Base-by-base conservation (phyloP, 2,329 filamentous ascomycete species). In the Aureobasidium sp. region DNA sequence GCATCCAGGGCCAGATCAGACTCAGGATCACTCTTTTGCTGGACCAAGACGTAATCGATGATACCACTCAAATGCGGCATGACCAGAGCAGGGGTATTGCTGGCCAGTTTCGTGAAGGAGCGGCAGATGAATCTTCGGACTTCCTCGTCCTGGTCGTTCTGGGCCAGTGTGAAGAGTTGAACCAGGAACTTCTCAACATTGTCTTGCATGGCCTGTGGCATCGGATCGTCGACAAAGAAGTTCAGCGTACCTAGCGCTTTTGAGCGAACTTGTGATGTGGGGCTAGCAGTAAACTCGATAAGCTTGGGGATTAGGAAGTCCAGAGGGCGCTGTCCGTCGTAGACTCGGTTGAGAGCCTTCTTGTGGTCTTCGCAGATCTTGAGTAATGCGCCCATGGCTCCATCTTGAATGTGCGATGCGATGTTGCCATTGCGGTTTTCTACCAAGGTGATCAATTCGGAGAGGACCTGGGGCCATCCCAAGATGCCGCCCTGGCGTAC, bases 341-440 rank as follows among this genome's bases (percentile, higher is more conserved):
- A 90, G 66, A 96, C 90, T 68, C 87, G 86, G 75, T 96, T 91
- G 60, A 99, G 79, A 63, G 90, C 81, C 72, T 89, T 91, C 70
- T 85, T 87, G 77, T 96, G 97, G 76, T 99, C 94, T 76, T 99
- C 94, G 76, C 94, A 99, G 64, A 99, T 92, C 79, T 97, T 97
- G 73, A 88, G 80, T 74, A 99, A 81, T 52, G 94, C 92, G 53
- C 89, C 85, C 89, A 97, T 96, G 68, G 91, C 92, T 64, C 92
- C 92, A 73, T 99, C 93, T 72, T 97, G 91, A 14, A 88, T 86
- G 70, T 90, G 83, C 47, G 82, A 77, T 7, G 90, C 79, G 24
- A 86, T 79, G 65, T 87, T 85, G 44, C 89, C 87, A 49, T 78
- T 80, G 61, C 85, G 77, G 74, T 96, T 95, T 66, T 84, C 83